phyloP scores from a whole-genome alignment of 2,329 filamentous ascomycete species.

The Talaromyces sp. region DNA sequence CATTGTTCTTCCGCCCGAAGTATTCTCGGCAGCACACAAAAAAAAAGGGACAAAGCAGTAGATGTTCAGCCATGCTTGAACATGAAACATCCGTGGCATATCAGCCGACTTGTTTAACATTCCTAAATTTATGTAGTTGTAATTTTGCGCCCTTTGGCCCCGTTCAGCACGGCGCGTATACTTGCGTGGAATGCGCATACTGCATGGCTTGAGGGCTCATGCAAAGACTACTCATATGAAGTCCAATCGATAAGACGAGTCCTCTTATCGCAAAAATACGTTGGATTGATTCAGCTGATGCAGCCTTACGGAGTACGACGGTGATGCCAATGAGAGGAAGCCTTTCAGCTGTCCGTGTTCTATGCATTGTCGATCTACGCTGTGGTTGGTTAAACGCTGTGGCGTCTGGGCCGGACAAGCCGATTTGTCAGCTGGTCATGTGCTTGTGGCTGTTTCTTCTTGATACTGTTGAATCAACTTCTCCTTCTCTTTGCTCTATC shows the following conservation, averaged over 20 bases:
- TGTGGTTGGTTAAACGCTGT: neutral
- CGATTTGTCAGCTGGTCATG: conserved; percentile 11
- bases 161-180: conserved; percentile 7
- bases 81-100: neutral
- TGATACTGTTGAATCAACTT: neutral
- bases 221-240: neutral
- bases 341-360: conserved; percentile 5
- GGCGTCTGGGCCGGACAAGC: neutral
- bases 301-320: conserved; percentile 13
- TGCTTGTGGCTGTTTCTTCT: conserved; percentile 4
- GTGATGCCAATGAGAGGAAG: neutral
- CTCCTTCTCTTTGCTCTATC: neutral
- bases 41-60: neutral
- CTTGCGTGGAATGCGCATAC: neutral
- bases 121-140: neutral
- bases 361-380: conserved; percentile 5
- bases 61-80: neutral
- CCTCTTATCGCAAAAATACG: neutral
- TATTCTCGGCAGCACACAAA: neutral
- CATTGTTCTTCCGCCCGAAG: neutral
- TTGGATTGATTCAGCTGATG: conserved; percentile 13
- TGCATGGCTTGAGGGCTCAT: neutral
- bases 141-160: neutral
- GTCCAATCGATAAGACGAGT: conserved; percentile 1
- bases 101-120: conserved; percentile 2